These are phyloP conservation scores for Aspergillus sp. DNA, from an alignment of 2,329 filamentous ascomycete species.

Conservation along the genomic window DNA sequence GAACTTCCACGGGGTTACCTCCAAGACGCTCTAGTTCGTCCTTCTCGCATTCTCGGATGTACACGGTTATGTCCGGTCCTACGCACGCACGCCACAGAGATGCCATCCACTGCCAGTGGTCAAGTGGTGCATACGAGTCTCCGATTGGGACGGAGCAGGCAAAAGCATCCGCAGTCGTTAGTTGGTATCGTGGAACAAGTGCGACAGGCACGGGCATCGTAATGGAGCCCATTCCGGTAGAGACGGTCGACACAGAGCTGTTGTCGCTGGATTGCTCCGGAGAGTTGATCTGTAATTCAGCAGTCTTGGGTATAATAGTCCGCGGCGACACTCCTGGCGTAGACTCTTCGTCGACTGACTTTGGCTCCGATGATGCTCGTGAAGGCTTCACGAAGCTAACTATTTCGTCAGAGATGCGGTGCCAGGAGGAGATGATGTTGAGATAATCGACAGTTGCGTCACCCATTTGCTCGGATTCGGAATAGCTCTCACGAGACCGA, in stretches of 20 bases:
- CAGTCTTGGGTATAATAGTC: constrained; percentile 35
- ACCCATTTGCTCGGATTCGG: constrained; percentile 38
- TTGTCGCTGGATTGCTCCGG: constrained; percentile 31
- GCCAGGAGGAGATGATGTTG: constrained; percentile 70
- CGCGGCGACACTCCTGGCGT: constrained; percentile 33
- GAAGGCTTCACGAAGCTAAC: constrained; percentile 55
- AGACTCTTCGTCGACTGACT: constrained; percentile 23
- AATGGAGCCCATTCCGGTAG: constrained; percentile 15
- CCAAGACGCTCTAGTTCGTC: constrained; percentile 47
- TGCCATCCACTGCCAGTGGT: constrained; percentile 98
- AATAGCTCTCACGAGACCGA: constrained; percentile 21
- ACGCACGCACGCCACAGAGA: constrained; percentile 87
- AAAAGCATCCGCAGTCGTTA: constrained; percentile 75
- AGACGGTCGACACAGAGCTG: constrained; percentile 27
- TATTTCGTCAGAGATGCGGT: constrained; percentile 72
- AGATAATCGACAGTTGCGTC: constrained; percentile 63
- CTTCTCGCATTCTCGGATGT: constrained; percentile 45
- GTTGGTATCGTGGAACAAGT: constrained; percentile 75
- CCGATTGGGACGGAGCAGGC: constrained; percentile 72
- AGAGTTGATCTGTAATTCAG: constrained; percentile 33
- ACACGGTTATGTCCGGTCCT: constrained; percentile 66
- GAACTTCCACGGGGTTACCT: constrained; percentile 57
- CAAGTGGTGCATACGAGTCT: constrained; percentile 76
- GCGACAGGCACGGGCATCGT: constrained; percentile 63
- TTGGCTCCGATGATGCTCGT: constrained; percentile 18